Base-by-base conservation (phyloP, 108 stramenopile species). In the Cyclotella distinguenda region DNA sequence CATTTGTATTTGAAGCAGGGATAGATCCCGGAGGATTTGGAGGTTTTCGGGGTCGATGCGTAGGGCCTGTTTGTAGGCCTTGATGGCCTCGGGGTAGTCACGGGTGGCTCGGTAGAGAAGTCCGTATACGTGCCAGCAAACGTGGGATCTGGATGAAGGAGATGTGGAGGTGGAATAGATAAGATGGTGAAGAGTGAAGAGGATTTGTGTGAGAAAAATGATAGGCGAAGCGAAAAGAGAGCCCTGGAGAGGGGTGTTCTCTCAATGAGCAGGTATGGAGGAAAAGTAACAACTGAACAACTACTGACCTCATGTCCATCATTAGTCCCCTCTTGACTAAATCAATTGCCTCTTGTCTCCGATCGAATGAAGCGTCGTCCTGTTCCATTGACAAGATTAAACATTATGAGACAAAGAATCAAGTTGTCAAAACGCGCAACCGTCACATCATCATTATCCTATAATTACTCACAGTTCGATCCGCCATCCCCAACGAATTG, bases 41-140 rank as follows among this genome's bases (percentile, higher is more conserved):
- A 96, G 63, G 68, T 97, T 96, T 8, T 89, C 83, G 9, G 78
- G 51, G 57, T 99, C 96, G 35, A 97, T 95, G 23, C 93, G 84
- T 26, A 99, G 74, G 10, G 99, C 99, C 59, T 96, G 95, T 64
- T 95, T 96, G 82, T 97, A 99, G 60, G 95, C 95, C 84, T 99
- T 98, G 74, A 97, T 96, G 46, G 99, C 97, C 72, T 97, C 95
- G 55, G 69, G 76, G 77, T 99, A 98, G 68, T 99, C 95, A 12
- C 90, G 85, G 65, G 96, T 93, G n/a, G 89, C 78, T 47, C 97
- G 88, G 69, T 99, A 85, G 49, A 98, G 78, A 10, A 99, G 76
- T 51, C 99, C 99, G 60, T 87, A 97, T 56, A 99, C 99, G 72
- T 99, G 97, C 99, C 99, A 99, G 86, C 97, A 99, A 15, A 98